Evolutionary conservation across 495 filamentous ascomycete species (phyloP).

Genomic region (Penicillium canescens): DNA sequence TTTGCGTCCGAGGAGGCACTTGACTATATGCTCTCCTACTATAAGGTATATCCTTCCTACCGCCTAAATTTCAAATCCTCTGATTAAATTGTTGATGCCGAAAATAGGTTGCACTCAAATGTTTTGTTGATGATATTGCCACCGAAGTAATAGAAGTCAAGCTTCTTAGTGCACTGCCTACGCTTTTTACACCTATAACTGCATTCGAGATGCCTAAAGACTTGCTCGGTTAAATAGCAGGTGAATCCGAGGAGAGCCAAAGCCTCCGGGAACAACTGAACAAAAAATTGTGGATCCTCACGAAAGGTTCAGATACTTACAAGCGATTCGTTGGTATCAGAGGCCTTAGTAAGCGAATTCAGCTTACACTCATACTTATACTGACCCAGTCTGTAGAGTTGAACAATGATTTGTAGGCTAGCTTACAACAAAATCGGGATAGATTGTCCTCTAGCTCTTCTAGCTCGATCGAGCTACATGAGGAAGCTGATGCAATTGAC

Average conservation of each 20-base stretch:
- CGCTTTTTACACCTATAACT: constrained; percentile 27
- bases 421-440: too few species aligned
- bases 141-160: constrained; percentile 55
- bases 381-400: too few species aligned
- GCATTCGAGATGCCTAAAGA: constrained; percentile 42
- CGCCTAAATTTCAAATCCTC: background rate
- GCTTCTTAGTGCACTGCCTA: constrained; percentile 35
- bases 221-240: constrained; percentile 49
- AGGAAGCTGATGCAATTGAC: too few species aligned
- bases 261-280: constrained; percentile 48
- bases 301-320: constrained; percentile 23
- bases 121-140: constrained; percentile 60
- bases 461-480: too few species aligned
- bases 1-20: constrained; percentile 28
- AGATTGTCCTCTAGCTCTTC: too few species aligned
- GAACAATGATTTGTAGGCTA: too few species aligned
- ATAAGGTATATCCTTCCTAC: constrained; percentile 25
- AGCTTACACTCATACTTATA: background rate
- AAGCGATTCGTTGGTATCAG: constrained; percentile 17
- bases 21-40: constrained; percentile 33
- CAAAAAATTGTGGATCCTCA: constrained; percentile 52
- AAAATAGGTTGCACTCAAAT: constrained; percentile 59
- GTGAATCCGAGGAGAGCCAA: constrained; percentile 53
- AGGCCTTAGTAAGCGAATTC: constrained; percentile 15
- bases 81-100: background rate